Conservation (phyloP, 495 filamentous ascomycete genomes). For the Diplogelasinospora grovesii region DNA sequence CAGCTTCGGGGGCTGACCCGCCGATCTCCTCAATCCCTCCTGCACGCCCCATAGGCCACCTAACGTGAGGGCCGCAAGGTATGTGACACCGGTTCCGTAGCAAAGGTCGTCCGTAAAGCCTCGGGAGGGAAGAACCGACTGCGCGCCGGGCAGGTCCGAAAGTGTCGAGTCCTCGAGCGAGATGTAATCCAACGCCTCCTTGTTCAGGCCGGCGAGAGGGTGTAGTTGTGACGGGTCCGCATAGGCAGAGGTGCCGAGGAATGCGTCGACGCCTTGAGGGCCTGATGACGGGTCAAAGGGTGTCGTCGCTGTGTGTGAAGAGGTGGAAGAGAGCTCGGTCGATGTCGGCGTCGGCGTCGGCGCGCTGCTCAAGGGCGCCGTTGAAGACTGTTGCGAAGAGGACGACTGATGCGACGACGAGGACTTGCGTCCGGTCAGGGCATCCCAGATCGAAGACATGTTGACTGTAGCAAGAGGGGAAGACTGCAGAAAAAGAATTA, state of each 20-base stretch:
- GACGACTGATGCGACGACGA: slow-evolving; percentile 36
- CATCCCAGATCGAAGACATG: slow-evolving; percentile 78
- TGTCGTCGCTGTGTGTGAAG: too few species aligned
- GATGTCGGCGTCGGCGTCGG: slow-evolving; percentile 23
- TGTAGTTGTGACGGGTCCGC: slow-evolving; percentile 83
- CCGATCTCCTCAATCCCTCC: slow-evolving; percentile 73
- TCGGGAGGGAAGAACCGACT: slow-evolving; percentile 82
- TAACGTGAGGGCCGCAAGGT: slow-evolving; percentile 75
- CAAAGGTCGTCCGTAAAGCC: slow-evolving; percentile 98
- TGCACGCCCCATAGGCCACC: slow-evolving; percentile 88
- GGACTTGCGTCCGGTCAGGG: slow-evolving; percentile 75
- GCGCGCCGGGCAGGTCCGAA: slow-evolving; percentile 77
- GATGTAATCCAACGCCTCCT: slow-evolving; percentile 87
- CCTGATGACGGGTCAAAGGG: slow-evolving; percentile 62
- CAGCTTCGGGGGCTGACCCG: slow-evolving; percentile 76
- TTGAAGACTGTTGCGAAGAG: slow-evolving; percentile 25
- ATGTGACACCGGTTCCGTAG: slow-evolving; percentile 92
- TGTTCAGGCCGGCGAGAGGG: slow-evolving; percentile 89
- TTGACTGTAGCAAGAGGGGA: slow-evolving; percentile 4
- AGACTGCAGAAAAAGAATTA: slow-evolving; percentile 1
- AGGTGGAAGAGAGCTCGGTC: slow-evolving; percentile 45
- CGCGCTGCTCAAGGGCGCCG: slow-evolving; percentile 14
- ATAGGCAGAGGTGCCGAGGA: slow-evolving; percentile 62
- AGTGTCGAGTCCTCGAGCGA: slow-evolving; percentile 86
- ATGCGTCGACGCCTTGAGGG: slow-evolving; percentile 76